phyloP scores from a whole-genome alignment of 208 protist species.

The Strigomonas galati region DNA sequence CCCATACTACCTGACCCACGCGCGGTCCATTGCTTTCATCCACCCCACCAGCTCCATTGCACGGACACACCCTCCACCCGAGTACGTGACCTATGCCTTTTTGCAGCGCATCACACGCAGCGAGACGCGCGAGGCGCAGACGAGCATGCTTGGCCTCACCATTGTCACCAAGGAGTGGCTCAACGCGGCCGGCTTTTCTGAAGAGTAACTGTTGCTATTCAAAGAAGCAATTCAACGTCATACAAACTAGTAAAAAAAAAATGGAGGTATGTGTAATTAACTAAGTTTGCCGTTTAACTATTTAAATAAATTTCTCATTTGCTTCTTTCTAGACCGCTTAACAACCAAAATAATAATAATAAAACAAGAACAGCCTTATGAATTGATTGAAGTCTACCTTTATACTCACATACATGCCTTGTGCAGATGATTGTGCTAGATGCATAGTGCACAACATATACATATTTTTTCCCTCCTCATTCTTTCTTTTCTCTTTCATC shows the following conservation, averaged over 20 bases:
- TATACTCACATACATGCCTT: no score
- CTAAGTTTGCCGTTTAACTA: no score
- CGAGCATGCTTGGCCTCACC: slow-evolving; percentile 88
- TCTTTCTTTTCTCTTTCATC: not conserved
- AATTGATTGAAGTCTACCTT: no score
- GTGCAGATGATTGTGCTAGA: no score
- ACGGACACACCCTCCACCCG: slow-evolving; percentile 78
- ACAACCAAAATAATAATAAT: not conserved
- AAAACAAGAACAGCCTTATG: no score
- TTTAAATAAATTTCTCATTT: no score
- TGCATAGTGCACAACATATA: no score
- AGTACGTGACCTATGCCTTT: slow-evolving; percentile 82
- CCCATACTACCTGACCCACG: slow-evolving; percentile 73
- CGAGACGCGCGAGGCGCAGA: slow-evolving; percentile 69
- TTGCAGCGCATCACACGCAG: slow-evolving; percentile 70
- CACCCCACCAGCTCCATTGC: slow-evolving; percentile 84
- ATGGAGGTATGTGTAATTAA: no score
- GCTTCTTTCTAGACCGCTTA: no score
- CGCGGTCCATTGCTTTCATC: slow-evolving; percentile 72
- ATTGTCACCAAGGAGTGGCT: slow-evolving; percentile 88
- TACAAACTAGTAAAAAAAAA: no score
- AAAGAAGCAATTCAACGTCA: no score
- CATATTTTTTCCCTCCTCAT: no score
- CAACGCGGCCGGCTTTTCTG: slow-evolving; percentile 48
- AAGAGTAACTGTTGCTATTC: slow-evolving; percentile 13